Evolutionary conservation across 257 asterid species (phyloP), one percentile per base, ranked within the genome.

Genomic region (Nicotiana tomentosiformis): DNA sequence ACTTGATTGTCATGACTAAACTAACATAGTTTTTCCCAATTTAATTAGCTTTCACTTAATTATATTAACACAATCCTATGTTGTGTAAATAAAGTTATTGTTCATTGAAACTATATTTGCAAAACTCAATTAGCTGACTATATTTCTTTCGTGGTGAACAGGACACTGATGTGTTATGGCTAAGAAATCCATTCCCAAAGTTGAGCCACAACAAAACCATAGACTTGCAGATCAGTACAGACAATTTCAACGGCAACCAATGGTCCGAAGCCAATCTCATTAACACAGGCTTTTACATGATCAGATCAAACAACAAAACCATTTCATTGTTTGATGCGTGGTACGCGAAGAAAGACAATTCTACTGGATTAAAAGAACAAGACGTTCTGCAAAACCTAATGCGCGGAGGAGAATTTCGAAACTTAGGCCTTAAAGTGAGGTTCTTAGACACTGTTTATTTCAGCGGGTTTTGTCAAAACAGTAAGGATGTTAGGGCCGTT

Each of bases 231-330:
- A 86, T 90, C 77, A 86, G 92, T 78, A 81, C 87, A 18, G 94
- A 90, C 56, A 7, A 4, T 0, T 86, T 85, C 87, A 84, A 72
- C 32, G 88, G 89, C 67, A 65, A 84, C 3, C 72, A 74, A 43
- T 82, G 76, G 81, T 78, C 88, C 12, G 58, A 83, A 49, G 26
- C 62, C 1, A 83, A 86, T 58, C 86, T 1, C 6, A 86, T 89
- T 66, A 90, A 90, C 89, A 89, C 94, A 2, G 94, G 94, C 3
- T 90, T 90, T 84, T 89, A 90, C 85, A 85, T 86, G 89, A 80
- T 90, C 83, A 84, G 82, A 80, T 84, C 94, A 33, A 90, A 88
- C 88, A 84, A 88, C 64, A 85, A 83, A 77, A 90, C 94, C 64
- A 51, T 84, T 5, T 60, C 86, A 17, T 82, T 91, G 1, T 87